A percentile compares a stretch with the other conserved stretches of the same genome.
phyloP scores from a whole-genome alignment of 176 grass and related monocot genomes.

The Avena atlantica region DNA sequence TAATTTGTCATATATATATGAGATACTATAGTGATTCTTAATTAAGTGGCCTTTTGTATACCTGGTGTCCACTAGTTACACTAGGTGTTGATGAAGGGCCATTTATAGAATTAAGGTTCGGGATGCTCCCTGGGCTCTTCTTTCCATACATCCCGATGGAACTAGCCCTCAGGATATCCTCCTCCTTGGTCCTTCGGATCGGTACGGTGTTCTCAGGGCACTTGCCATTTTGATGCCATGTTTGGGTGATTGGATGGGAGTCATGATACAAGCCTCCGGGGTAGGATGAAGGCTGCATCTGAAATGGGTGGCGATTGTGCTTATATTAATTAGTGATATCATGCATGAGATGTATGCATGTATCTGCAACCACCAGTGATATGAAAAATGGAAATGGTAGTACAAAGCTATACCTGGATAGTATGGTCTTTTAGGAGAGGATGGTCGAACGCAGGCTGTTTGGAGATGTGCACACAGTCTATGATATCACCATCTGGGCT shows the following conservation, averaged over 20 bases:
- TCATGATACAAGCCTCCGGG: background rate
- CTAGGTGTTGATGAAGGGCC: background rate
- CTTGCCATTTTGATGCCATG: background rate
- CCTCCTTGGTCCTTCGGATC: background rate
- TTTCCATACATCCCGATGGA: background rate
- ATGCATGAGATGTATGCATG: background rate
- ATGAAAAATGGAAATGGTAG: background rate
- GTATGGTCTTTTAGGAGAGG: background rate
- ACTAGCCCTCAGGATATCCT: background rate
- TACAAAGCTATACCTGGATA: background rate
- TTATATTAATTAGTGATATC: too few species aligned
- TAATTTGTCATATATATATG: too few species aligned
- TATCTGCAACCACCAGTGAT: background rate
- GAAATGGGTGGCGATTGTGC: background rate
- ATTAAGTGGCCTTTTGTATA: background rate
- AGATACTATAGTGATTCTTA: background rate
- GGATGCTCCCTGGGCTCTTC: background rate
- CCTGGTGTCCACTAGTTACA: background rate
- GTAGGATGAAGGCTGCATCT: background rate
- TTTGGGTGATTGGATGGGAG: background rate
- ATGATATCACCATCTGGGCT: conserved; percentile 8
- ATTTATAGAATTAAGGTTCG: background rate
- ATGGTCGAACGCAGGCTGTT: conserved; percentile 1
- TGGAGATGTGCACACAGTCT: conserved; percentile 9
- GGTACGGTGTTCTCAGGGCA: conserved; percentile 7